These are phyloP conservation scores for Exserohilum rostratum DNA, from an alignment of 2,329 filamentous ascomycete species.

Conservation along the genomic window DNA sequence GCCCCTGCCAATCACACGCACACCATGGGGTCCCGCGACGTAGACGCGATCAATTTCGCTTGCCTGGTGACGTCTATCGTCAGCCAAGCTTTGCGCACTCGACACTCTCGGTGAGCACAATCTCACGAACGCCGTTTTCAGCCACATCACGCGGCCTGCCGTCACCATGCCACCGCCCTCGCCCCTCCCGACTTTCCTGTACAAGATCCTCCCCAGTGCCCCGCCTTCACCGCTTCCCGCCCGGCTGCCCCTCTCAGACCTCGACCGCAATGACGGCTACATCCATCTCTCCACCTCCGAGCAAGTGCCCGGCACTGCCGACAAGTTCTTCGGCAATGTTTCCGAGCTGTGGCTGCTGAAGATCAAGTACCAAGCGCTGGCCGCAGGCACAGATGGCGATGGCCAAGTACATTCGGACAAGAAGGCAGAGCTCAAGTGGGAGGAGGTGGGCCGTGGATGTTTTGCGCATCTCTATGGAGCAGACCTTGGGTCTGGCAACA, in stretches of 20 bases:
- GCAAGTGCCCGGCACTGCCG: conserved; percentile 53
- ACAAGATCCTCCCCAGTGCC: conserved; percentile 64
- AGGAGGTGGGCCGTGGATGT: conserved; percentile 53
- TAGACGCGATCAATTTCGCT: neutral
- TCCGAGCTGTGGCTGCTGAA: conserved; percentile 60
- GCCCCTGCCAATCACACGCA: conserved; percentile 15
- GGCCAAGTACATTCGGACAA: conserved; percentile 28
- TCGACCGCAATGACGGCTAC: conserved; percentile 66
- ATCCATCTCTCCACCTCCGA: conserved; percentile 64
- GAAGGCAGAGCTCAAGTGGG: conserved; percentile 59
- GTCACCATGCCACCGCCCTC: conserved; percentile 39
- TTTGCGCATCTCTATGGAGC: conserved; percentile 65
- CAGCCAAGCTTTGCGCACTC: conserved; percentile 1
- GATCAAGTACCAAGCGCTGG: conserved; percentile 55
- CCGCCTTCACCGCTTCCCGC: conserved; percentile 62
- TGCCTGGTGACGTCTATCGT: conserved; percentile 1
- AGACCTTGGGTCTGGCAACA: conserved; percentile 61
- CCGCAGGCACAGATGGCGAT: conserved; percentile 40
- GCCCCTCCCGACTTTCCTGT: conserved; percentile 52
- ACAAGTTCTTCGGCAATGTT: conserved; percentile 41
- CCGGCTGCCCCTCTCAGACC: conserved; percentile 63
- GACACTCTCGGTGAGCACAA: conserved; percentile 1
- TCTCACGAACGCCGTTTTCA: neutral
- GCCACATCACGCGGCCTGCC: conserved; percentile 2
- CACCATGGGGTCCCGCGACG: neutral